Evolutionary conservation across 208 protist species (phyloP).

Genomic region (Wallacemonas sp.): DNA sequence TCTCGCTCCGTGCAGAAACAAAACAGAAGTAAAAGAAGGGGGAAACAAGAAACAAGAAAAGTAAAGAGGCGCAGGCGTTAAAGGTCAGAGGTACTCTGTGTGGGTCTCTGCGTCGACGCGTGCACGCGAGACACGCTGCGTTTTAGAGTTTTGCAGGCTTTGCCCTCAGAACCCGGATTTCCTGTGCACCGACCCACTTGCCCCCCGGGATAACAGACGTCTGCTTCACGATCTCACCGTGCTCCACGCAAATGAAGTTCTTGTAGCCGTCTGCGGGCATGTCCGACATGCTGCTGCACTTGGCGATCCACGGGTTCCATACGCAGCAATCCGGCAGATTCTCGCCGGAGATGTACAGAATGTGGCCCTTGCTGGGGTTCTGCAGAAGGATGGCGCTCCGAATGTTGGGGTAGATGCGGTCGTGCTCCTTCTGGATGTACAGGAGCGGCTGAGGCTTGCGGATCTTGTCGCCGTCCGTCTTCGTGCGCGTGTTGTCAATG

Average conservation of each 20-base stretch:
- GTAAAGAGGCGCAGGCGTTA: too few species aligned
- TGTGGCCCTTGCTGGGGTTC: conserved; percentile 35
- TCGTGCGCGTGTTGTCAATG: conserved; percentile 55
- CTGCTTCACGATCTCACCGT: conserved; percentile 72
- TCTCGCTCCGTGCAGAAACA: too few species aligned
- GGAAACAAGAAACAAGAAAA: conserved; percentile 5
- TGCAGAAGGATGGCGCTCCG: conserved; percentile 49
- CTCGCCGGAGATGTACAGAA: conserved; percentile 43
- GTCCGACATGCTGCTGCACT: conserved; percentile 66
- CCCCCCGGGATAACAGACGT: conserved; percentile 61
- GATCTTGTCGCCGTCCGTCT: conserved; percentile 33
- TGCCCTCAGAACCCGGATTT: conserved; percentile 40
- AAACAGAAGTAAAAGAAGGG: background rate
- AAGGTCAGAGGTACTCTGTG: too few species aligned
- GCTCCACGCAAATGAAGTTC: conserved; percentile 87
- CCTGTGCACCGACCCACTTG: conserved; percentile 58
- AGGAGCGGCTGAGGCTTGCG: conserved; percentile 27
- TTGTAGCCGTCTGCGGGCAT: conserved; percentile 78
- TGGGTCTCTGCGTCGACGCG: too few species aligned
- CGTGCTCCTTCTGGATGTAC: conserved; percentile 63
- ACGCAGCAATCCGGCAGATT: conserved; percentile 79
- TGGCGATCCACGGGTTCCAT: conserved; percentile 87
- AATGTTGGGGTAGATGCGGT: conserved; percentile 76
- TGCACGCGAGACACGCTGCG: too few species aligned
- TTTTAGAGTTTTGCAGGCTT: conserved; percentile 24